Evolutionary conservation across 2,329 filamentous ascomycete genomes (phyloP), one percentile per base, ranked within the genome.

Genomic region (Scleromitrula shiraiana): DNA sequence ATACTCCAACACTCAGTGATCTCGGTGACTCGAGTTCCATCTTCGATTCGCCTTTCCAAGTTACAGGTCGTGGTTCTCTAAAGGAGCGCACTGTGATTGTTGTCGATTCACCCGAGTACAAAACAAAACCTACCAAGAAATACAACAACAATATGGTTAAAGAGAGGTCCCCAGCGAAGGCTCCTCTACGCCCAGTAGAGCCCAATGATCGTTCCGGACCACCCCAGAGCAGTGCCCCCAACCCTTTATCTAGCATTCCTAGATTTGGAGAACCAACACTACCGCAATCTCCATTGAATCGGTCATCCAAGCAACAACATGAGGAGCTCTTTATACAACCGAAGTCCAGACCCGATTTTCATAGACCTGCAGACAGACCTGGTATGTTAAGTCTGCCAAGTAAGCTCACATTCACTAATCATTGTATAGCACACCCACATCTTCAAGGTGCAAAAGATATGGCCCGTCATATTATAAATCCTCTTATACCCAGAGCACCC

Each of bases 11-110:
- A 26, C 49, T 62, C 26, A 60, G 60, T 49, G 53, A 61, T 2
- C 40, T 64, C 38, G 61, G 62, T n/a, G 55, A 63, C 40, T 61
- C 59, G n/a, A 63, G 57, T 41, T 60, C 59, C 7, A 49, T 64
- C 23, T 62, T 63, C 48, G 50, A 55, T 10, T 50, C 54, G 23
- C 30, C 53, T 27, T 50, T 53, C 14, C 22, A 41, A 5, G 41
- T 42, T 15, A n/a, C 33, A 17, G 37, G 29, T 17, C 36, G 37
- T 26, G 27, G 19, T 51, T 57, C 41, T 48, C 51, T 26, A 50
- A 22, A 50, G 26, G 32, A 46, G 54, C 10, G 52, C 24, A 50
- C 55, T 5, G 53, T 59, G 29, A 51, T 54, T 9, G 7, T 58
- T 53, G 36, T 53, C 53, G 8, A 46, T 48, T 48, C 50, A 50